These are phyloP conservation scores for Nicotiana undulata DNA, from an alignment of 257 asterid genomes.

Conservation along the genomic window DNA sequence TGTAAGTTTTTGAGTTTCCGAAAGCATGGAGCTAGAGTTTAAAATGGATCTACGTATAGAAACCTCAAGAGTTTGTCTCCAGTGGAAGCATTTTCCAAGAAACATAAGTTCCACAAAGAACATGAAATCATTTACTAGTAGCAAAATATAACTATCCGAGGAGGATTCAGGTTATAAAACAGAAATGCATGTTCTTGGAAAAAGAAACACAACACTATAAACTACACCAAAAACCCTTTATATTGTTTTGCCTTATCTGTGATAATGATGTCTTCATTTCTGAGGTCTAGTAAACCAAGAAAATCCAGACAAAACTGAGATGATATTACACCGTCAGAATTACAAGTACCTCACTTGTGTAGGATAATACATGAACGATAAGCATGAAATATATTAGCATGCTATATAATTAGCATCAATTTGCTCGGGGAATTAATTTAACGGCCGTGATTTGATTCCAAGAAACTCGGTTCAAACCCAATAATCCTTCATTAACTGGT, in stretches of 20 bases:
- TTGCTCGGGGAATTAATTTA: background rate
- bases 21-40: too few species aligned
- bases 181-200: background rate
- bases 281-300: too few species aligned
- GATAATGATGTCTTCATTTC: too few species aligned
- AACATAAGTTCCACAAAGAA: background rate
- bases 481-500: too few species aligned
- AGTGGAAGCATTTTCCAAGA: background rate
- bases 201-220: background rate
- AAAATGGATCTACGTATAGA: too few species aligned
- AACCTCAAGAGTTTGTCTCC: too few species aligned
- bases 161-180: background rate
- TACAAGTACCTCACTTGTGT: background rate
- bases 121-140: background rate
- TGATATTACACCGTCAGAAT: too few species aligned
- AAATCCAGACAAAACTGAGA: too few species aligned
- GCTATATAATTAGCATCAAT: background rate
- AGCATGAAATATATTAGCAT: background rate
- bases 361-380: background rate
- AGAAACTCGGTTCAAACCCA: too few species aligned
- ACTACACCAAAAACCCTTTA: background rate
- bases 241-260: too few species aligned
- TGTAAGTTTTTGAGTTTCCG: too few species aligned
- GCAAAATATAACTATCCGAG: background rate
- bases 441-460: background rate